Evolutionary conservation across 1,284 basidiomycete species (phyloP).

Genomic region (Afroboletus lepidellus): DNA sequence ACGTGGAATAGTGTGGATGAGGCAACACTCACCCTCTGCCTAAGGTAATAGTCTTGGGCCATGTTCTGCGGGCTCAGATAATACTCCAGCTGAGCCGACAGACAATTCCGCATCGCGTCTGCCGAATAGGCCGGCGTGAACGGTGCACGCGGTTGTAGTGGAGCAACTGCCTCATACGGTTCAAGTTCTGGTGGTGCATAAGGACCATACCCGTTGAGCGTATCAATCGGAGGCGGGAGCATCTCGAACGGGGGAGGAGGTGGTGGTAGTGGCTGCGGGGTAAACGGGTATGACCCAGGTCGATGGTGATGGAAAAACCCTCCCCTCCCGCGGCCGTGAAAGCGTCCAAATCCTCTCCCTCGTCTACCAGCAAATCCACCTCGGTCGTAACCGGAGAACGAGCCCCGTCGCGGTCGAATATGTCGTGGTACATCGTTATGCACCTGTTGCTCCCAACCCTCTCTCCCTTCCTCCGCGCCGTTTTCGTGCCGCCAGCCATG

Average conservation of each 20-base stretch:
- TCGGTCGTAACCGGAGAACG: slow-evolving; percentile 29
- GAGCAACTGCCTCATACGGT: slow-evolving; percentile 32
- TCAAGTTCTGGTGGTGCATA: slow-evolving; percentile 26
- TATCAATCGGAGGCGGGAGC: slow-evolving; percentile 17
- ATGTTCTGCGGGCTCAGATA: slow-evolving; percentile 88
- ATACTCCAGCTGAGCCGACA: slow-evolving; percentile 85
- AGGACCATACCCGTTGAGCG: slow-evolving; percentile 25
- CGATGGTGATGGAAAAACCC: slow-evolving; percentile 27
- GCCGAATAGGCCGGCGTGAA: slow-evolving; percentile 62
- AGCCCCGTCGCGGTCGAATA: slow-evolving; percentile 29
- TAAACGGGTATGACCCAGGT: slow-evolving; percentile 23
- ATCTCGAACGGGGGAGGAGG: slow-evolving; percentile 22
- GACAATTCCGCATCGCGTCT: slow-evolving; percentile 61
- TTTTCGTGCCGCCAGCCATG: slow-evolving; percentile 30
- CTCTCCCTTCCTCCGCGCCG: slow-evolving; percentile 22
- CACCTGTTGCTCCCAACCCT: slow-evolving; percentile 25
- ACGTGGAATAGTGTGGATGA: neutral
- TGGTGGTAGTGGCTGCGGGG: slow-evolving; percentile 5
- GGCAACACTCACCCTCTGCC: slow-evolving; percentile 59
- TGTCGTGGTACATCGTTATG: slow-evolving; percentile 16
- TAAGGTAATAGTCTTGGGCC: slow-evolving; percentile 78
- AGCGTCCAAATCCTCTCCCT: slow-evolving; percentile 30
- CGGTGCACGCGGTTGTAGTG: slow-evolving; percentile 30
- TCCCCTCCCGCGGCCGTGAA: slow-evolving; percentile 20
- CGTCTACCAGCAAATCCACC: slow-evolving; percentile 36